Conservation (phyloP, 2,329 filamentous ascomycete genomes). For the Laburnicola sp. region DNA sequence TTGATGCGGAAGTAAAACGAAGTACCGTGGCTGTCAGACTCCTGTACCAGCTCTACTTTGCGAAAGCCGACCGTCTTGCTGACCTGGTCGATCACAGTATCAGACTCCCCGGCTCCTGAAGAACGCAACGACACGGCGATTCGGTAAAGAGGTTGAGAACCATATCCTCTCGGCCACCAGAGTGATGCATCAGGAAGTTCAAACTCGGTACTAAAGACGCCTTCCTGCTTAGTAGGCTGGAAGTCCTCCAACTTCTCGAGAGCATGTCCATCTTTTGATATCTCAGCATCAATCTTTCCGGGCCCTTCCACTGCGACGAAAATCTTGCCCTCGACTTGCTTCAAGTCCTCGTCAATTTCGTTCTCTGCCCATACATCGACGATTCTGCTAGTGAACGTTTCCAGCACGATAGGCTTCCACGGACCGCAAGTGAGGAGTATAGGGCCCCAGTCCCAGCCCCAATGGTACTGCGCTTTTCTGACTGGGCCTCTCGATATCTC, state of each 20-base stretch:
- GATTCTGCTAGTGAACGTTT: constrained; percentile 63
- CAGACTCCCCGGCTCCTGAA: constrained; percentile 45
- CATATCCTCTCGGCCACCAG: constrained; percentile 70
- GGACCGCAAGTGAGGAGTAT: constrained; percentile 68
- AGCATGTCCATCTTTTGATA: constrained; percentile 6
- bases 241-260: constrained; percentile 23
- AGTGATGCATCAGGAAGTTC: constrained; percentile 39
- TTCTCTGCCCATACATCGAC: constrained; percentile 61
- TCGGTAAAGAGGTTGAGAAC: constrained; percentile 67
- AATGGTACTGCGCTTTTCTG: constrained; percentile 73
- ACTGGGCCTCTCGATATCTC: constrained; percentile 43
- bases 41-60: constrained; percentile 59
- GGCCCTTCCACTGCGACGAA: constrained; percentile 35
- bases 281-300: constrained; percentile 13
- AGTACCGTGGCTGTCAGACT: constrained; percentile 54
- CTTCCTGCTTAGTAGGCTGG: constrained; percentile 8
- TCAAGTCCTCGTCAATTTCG: constrained; percentile 58
- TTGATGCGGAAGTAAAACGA: constrained; percentile 74
- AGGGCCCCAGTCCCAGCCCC: constrained; percentile 77
- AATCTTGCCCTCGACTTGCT: constrained; percentile 56
- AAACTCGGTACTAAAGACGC: constrained; percentile 10
- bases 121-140: constrained; percentile 44
- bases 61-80: constrained; percentile 66
- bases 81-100: constrained; percentile 15
- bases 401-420: constrained; percentile 68